A percentile compares a stretch with the other conserved stretches of the same genome.
Conservation (phyloP, 306 rosid genomes). For the Acmispon strigosus region DNA sequence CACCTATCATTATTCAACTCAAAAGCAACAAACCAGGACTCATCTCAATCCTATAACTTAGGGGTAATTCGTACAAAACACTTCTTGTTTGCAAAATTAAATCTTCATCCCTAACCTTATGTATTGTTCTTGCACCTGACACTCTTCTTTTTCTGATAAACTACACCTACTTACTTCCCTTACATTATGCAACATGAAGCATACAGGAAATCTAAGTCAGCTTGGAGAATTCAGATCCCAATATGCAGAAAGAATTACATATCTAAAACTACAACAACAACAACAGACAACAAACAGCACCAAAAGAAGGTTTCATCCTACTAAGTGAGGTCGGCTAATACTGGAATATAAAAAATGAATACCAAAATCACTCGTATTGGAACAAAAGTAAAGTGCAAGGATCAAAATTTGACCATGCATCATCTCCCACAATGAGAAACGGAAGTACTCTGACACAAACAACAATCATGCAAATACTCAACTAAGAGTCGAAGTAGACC, state of each 20-base stretch:
- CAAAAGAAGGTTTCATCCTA: too few relatives aligned
- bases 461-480: background rate
- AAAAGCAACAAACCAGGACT: background rate
- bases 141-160: too few relatives aligned
- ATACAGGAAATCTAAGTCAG: background rate
- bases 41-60: background rate
- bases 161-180: too few relatives aligned
- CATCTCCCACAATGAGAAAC: background rate
- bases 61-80: background rate
- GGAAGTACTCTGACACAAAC: background rate
- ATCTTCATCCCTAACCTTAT: background rate
- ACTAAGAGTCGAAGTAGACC: slow-evolving; percentile 41
- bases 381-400: background rate
- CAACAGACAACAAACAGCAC: too few relatives aligned
- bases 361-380: background rate
- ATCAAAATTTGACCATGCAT: background rate
- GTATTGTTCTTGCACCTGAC: too few relatives aligned
- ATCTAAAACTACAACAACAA: background rate
- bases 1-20: background rate
- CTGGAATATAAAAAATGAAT: background rate
- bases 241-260: background rate
- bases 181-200: background rate
- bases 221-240: background rate
- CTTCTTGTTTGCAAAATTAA: background rate
- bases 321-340: background rate